Evolutionary conservation across 1,139 yeast genomes (phyloP), one percentile per base, ranked within the genome.

Genomic region (Diutina sp.): DNA sequence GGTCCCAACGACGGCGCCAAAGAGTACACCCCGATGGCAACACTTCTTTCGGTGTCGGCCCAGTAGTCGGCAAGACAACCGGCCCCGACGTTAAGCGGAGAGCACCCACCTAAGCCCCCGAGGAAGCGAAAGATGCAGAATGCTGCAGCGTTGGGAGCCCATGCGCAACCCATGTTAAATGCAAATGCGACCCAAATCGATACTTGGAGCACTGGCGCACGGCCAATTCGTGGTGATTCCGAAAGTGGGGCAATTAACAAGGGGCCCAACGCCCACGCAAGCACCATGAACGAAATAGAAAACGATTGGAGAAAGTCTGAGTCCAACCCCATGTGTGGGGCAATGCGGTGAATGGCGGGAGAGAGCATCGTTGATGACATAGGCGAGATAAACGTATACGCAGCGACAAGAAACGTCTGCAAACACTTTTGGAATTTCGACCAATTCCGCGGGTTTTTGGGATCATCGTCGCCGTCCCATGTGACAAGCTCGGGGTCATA

Each of bases 41-140:
- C 63, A 55, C 79, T 82, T 55, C 89, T 71, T 52, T 78, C 73
- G 44, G 68, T 63, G 60, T 81, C 82, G 55, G 72, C 71, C 69
- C 77, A 84, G 58, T 83, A 66, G 64, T 84, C 90, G n/a, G 86
- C 85, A 55, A 84, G 66, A 4, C 83, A 78, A 41, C 89, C 90
- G 1, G 87, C 87, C n/a, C 87, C 87, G n/a, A 83, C 84, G 56
- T 83, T 80, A 54, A 84, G 68, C 0, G 88, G 82, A 1, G 87
- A 84, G 57, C 84, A 79, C 4, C 85, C 86, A n/a, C 84, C 83
- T 35, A 78, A 67, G 1, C 90, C 90, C 1, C 86, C 86, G 8
- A 84, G 63, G 56, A 83, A 79, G 52, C 89, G 71, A 57, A 80
- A 78, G 5, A 83, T 77, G 60, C 84, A 73, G 64, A 85, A 69